A percentile compares a stretch with the other conserved stretches of the same genome.
Conservation (phyloP, 768 basidiomycete genomes). For the Hygrocybe punicea region DNA sequence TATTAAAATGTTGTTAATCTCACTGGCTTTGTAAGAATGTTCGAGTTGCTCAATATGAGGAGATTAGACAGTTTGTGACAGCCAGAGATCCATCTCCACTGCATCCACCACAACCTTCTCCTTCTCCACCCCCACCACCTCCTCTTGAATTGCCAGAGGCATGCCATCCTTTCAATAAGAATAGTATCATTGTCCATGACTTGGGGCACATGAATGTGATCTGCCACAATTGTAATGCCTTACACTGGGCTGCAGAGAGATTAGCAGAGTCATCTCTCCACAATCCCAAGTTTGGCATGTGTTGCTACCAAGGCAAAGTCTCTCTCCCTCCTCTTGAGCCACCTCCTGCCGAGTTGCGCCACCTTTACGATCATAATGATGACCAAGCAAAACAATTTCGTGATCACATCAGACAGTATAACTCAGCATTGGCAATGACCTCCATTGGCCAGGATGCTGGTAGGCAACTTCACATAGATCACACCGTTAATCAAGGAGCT, state of each 20-base stretch:
- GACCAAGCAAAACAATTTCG: conserved; percentile 21
- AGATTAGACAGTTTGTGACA: not conserved
- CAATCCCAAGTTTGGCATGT: conserved; percentile 31
- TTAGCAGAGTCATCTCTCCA: conserved; percentile 6
- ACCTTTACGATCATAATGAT: conserved; percentile 16
- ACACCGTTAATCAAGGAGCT: conserved; percentile 19
- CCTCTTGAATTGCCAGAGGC: conserved; percentile 6
- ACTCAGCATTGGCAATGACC: conserved; percentile 34
- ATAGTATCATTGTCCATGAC: conserved; percentile 16
- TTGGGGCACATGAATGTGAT: conserved; percentile 35
- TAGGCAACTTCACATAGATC: conserved; percentile 26
- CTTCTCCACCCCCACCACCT: too few species aligned
- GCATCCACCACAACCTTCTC: too few species aligned
- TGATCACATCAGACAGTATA: conserved; percentile 35
- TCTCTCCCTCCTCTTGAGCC: conserved; percentile 24
- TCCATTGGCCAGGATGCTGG: conserved; percentile 29
- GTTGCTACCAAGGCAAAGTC: conserved; percentile 37
- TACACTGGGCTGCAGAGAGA: conserved; percentile 36
- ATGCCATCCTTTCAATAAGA: conserved; percentile 10
- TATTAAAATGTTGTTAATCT: not conserved
- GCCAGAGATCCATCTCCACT: not conserved
- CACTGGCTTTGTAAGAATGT: not conserved
- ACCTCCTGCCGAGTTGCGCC: conserved; percentile 23
- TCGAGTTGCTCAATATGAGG: too few species aligned
- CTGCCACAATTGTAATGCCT: conserved; percentile 34